Evolutionary conservation across 169 alveolate genomes (phyloP).

Genomic region (Plasmodium relictum): DNA sequence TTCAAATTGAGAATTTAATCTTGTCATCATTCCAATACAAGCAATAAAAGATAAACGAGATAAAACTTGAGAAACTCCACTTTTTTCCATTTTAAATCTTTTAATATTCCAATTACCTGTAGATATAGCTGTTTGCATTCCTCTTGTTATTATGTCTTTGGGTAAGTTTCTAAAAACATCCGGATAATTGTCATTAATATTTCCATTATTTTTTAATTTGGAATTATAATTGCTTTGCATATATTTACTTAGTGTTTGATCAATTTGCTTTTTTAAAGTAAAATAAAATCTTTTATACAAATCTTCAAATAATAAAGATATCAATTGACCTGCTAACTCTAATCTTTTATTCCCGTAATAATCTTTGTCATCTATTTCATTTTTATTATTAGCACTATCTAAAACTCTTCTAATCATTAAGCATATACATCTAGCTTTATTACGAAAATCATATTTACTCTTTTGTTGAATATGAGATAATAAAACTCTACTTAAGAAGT

Average conservation of each 20-base stretch:
- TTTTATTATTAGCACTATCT: conserved; percentile 92
- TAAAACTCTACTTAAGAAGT: conserved; percentile 93
- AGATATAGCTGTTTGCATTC: conserved; percentile 96
- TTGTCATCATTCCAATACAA: conserved; percentile 92
- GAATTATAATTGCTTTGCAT: conserved; percentile 80
- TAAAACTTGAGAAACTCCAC: conserved; percentile 98
- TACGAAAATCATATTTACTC: conserved; percentile 90
- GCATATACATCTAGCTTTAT: conserved; percentile 93
- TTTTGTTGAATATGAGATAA: conserved; percentile 94
- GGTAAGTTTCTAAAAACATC: conserved; percentile 92
- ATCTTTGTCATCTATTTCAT: conserved; percentile 98
- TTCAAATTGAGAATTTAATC: conserved; percentile 92
- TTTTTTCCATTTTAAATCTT: conserved; percentile 98
- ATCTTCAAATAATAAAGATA: conserved; percentile 97
- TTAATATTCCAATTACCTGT: conserved; percentile 99
- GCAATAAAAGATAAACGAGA: conserved; percentile 98
- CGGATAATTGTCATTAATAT: conserved; percentile 85
- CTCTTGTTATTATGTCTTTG: conserved; percentile 95
- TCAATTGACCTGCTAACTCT: conserved; percentile 98
- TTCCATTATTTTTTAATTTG: conserved; percentile 24
- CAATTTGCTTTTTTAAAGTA: conserved; percentile 91
- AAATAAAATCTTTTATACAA: conserved; percentile 84
- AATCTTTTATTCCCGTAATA: conserved; percentile 99
- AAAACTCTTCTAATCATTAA: conserved; percentile 97
- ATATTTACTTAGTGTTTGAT: conserved; percentile 85